A percentile compares a stretch with the other conserved stretches of the same genome.
Evolutionary conservation across 768 basidiomycete species (phyloP).

Genomic region (Suillus plorans): DNA sequence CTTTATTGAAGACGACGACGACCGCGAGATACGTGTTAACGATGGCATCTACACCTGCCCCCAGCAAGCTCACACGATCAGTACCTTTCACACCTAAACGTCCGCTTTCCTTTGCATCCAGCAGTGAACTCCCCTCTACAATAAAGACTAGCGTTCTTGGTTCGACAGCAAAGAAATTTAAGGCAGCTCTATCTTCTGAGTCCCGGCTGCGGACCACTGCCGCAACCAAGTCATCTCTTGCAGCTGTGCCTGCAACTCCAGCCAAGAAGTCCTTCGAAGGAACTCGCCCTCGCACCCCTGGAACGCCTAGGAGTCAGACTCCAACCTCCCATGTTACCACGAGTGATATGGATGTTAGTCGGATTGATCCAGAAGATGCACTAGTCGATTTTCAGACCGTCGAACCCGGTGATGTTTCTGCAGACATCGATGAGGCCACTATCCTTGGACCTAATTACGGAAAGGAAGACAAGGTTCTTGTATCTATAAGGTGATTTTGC

Average conservation of each 20-base stretch:
- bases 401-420: constrained; percentile 67
- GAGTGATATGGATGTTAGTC: constrained; percentile 76
- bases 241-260: constrained; percentile 55
- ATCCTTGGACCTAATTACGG: constrained; percentile 50
- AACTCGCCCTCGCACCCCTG: constrained; percentile 52
- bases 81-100: constrained; percentile 58
- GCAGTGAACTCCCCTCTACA: constrained; percentile 35
- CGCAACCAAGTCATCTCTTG: constrained; percentile 33
- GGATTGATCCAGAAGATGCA: constrained; percentile 72
- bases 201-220: constrained; percentile 28
- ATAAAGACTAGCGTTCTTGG: constrained; percentile 36
- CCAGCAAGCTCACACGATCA: constrained; percentile 39
- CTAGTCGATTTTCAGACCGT: constrained; percentile 75
- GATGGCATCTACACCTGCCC: constrained; percentile 25
- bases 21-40: constrained; percentile 8
- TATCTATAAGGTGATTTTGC: constrained; percentile 64
- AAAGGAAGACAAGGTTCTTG: constrained; percentile 84
- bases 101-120: constrained; percentile 39
- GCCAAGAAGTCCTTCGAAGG: constrained; percentile 39
- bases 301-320: constrained; percentile 52
- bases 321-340: constrained; percentile 43
- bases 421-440: constrained; percentile 61
- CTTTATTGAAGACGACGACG: neutral
- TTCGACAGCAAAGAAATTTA: constrained; percentile 62
- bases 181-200: constrained; percentile 55